Evolutionary conservation across 176 grass and related monocot species (phyloP), one percentile per base, ranked within the genome.

Genomic region (Oryza rufipogon): DNA sequence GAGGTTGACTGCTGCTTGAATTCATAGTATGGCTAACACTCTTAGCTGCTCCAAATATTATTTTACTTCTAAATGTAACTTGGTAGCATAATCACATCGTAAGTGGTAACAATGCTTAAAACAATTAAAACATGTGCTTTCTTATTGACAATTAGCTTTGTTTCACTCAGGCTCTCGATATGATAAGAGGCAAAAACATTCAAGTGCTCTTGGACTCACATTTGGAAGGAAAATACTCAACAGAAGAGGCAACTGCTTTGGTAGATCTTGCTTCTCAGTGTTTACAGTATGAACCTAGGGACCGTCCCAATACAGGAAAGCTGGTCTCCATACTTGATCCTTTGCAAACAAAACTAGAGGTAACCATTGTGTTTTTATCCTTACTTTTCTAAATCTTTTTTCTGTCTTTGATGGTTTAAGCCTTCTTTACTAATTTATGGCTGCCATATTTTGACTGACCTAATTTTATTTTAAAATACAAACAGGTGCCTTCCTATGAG

Each of bases 221-320:
- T 94, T 72, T 99, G 86, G 97, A 99, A 64, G 97, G 93, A 30
- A 96, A 96, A 22, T 99, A 96, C 82, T 92, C 97, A 22, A 92
- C 86, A 5, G 91, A 99, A 80, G 91, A 96, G 85, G 97, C 97
- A 6, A 91, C 91, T 11, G 47, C 91, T 46, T 69, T 96, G 39
- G 93, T 99, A 9, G 90, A 96, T 79, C 91, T 99, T 65, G 97
- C 90, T 65, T 94, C 91, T 81, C 88, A 94, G 47, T 99, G 97
- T 67, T 83, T 99, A 52, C 88, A 92, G 42, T 96, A 99, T 79
- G 97, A 99, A 85, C 90, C 97, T 80, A 90, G 97, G 87, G 97
- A 99, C 22, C 93, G 97, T n/a, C 90, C 97, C 15, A 85, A 91
- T 74, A 89, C 84, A 23, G 92, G 91, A 83, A 92, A 68, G 45